Percentiles rank a stretch among this genome's conserved stretches.
Evolutionary conservation across 2,329 filamentous ascomycete species (phyloP).

Genomic region (Ramichloridium luteum): DNA sequence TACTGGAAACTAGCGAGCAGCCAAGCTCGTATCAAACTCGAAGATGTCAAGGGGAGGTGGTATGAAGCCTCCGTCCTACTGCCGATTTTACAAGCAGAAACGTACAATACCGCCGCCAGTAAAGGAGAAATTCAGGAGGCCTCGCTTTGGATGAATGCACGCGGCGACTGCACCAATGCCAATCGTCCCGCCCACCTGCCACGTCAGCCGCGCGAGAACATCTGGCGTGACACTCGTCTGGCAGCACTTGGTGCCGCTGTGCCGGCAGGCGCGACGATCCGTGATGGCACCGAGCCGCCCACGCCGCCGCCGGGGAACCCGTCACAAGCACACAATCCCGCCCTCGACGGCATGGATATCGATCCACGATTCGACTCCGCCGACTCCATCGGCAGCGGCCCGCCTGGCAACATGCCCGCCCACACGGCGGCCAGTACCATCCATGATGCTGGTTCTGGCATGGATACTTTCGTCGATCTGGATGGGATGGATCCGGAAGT

Average conservation of each 20-base stretch:
- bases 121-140: conserved; percentile 25
- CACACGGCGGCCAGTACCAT: no score
- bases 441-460: conserved; percentile 10
- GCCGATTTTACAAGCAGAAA: conserved; percentile 25
- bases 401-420: conserved; percentile 1
- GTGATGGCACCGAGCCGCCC: conserved; percentile 30
- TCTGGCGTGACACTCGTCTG: conserved; percentile 22
- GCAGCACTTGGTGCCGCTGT: conserved; percentile 33
- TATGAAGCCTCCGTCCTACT: conserved; percentile 45
- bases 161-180: conserved; percentile 24
- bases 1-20: conserved; percentile 34
- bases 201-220: conserved; percentile 19
- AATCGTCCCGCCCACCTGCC: conserved; percentile 20
- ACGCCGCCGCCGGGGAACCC: conserved; percentile 10
- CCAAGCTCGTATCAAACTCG: conserved; percentile 27
- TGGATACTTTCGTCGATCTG: conserved; percentile 34
- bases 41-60: conserved; percentile 47
- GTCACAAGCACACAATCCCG: conserved; percentile 4
- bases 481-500: conserved; percentile 24
- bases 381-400: conserved; percentile 7
- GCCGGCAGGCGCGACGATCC: conserved; percentile 26
- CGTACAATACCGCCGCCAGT: conserved; percentile 15
- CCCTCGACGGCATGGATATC: conserved; percentile 13
- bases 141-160: conserved; percentile 25
- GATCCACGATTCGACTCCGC: conserved; percentile 23